Base-by-base conservation (phyloP, 2,329 filamentous ascomycete genomes). In the Fonsecaea nubica region DNA sequence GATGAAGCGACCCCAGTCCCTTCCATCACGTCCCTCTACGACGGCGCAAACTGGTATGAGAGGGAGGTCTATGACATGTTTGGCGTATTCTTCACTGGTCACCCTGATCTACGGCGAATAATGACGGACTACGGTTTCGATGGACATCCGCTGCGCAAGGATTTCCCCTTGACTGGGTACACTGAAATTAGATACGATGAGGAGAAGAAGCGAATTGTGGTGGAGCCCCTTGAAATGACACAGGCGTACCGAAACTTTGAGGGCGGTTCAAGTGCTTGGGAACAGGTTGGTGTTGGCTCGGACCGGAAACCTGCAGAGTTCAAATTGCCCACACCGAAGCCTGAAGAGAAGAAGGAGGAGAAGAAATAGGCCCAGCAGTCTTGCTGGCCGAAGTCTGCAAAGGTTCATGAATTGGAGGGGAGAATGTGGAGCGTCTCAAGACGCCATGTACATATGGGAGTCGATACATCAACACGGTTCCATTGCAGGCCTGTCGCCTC, bases 91-190 rank as follows among this genome's bases (percentile, higher is more conserved):
- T 99, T 99, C 81, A 86, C 90, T 62, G 92, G 90, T 69, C 95
- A 99, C 83, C 95, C 95, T 45, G 96, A 99, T 82, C 85, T 99
- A 74, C 89, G 95, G 79, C 89, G 95, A 74, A 98, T 99, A 83
- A 96, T 99, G 94, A 99, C 95, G 72, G 95, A 99, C 80, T 99
- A 99, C 80, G 95, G 95, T 61, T 99, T 99, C 77, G 96, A 99
- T 79, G 95, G 95, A 61, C 95, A 99, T 82, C 95, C 95, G 50
- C 83, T 99, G 77, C 88, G 96, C 77, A 99, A 99, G 84, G 95
- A 99, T 78, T 99, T 99, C 84, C 95, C 95, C 25, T 83, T 99
- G 78, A 97, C 95, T 2, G 95, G 95, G 56, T 99, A 99, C 84
- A 99, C 95, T 38, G 96, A 99, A 84, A 90, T 99, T 73, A 87